phyloP scores from a whole-genome alignment of 2,329 filamentous ascomycete genomes.

The Diaporthe vaccinii region DNA sequence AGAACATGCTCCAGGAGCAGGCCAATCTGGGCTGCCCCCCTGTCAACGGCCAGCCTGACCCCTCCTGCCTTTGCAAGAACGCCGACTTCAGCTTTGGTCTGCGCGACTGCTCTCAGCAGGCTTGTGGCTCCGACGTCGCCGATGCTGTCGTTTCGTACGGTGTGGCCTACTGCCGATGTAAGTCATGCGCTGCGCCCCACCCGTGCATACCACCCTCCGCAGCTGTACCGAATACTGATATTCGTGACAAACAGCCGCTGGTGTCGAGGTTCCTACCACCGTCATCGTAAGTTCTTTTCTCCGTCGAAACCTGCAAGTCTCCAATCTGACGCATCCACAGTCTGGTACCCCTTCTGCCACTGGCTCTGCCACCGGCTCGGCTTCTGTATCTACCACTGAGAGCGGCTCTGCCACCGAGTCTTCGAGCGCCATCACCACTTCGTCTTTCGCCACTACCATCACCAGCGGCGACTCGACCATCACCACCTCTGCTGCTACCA shows the following conservation, averaged over 20 bases:
- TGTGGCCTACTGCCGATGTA: conserved; percentile 55
- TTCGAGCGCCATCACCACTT: conserved; percentile 51
- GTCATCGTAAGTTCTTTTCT: conserved; percentile 41
- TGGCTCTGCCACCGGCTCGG: conserved; percentile 38
- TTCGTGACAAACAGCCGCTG: conserved; percentile 46
- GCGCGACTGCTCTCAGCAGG: conserved; percentile 63
- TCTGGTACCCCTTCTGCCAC: conserved; percentile 44
- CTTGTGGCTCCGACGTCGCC: conserved; percentile 55
- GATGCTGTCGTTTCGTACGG: conserved; percentile 56
- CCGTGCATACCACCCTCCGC: neutral
- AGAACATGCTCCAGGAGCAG: conserved; percentile 65
- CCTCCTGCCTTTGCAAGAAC: conserved; percentile 62
- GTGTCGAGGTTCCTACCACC: conserved; percentile 52
- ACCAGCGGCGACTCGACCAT: conserved; percentile 51
- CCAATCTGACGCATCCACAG: conserved; percentile 20
- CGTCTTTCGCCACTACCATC: conserved; percentile 53
- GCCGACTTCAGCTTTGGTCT: conserved; percentile 63
- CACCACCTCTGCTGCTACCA: conserved; percentile 54
- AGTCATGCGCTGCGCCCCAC: conserved; percentile 39
- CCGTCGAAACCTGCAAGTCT: neutral
- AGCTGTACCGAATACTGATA: conserved; percentile 42
- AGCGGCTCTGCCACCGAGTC: conserved; percentile 36
- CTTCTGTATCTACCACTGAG: conserved; percentile 23
- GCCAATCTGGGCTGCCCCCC: conserved; percentile 59
- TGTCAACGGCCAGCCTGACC: conserved; percentile 39